These are phyloP conservation scores for Pulchroboletus neoregius DNA, from an alignment of 1,284 basidiomycete genomes.

Conservation along the genomic window DNA sequence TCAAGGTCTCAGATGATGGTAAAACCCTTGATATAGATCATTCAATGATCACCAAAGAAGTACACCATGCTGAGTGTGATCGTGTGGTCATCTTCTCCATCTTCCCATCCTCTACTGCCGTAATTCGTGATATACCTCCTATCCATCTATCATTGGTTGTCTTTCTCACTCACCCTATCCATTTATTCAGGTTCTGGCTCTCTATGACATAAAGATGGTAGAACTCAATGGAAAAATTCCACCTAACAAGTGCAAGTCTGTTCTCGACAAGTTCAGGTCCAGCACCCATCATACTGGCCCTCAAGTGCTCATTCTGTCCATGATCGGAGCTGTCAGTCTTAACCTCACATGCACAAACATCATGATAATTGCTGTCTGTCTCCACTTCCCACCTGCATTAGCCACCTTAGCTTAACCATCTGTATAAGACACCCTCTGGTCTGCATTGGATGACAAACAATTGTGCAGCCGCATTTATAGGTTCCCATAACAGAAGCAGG, in stretches of 20 bases:
- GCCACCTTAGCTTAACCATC: not conserved
- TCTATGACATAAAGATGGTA: conserved; percentile 5
- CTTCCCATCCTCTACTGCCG: conserved; percentile 14
- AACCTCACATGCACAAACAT: conserved; percentile 26
- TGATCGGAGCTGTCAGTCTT: conserved; percentile 14
- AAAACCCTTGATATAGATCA: not conserved
- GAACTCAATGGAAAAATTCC: conserved; percentile 9
- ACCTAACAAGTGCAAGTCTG: not conserved
- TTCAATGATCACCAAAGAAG: not conserved
- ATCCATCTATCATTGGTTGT: not conserved
- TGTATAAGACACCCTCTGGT: conserved; percentile 15
- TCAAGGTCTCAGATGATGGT: not conserved
- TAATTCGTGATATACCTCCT: conserved; percentile 7
- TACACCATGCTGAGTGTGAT: not conserved
- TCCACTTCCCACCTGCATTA: not conserved
- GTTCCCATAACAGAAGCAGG: conserved; percentile 7
- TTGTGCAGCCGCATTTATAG: not conserved
- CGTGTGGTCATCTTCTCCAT: conserved; percentile 18
- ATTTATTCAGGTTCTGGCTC: conserved; percentile 4
- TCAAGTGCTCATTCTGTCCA: conserved; percentile 19
- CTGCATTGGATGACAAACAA: conserved; percentile 11
- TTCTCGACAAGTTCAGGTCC: conserved; percentile 3
- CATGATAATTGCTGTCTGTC: conserved; percentile 18
- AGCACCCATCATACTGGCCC: not conserved
- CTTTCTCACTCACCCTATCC: not conserved